Evolutionary conservation across 208 protist genomes (phyloP), one percentile per base, ranked within the genome.

Genomic region (Porcisia hertigi): DNA sequence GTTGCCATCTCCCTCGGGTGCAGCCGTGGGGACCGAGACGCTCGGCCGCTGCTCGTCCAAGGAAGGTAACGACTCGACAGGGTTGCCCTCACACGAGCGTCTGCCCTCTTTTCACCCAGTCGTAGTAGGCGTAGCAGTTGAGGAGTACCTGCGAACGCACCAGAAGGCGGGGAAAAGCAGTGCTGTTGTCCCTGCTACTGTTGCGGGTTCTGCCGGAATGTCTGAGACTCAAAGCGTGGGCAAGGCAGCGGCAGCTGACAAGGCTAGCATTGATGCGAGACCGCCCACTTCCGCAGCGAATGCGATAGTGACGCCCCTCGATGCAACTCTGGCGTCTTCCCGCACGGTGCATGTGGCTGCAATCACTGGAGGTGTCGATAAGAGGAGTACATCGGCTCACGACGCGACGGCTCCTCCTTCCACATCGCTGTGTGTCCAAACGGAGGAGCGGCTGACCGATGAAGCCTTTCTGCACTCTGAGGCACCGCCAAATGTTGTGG

Each of bases 141-240:
- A 57, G 25, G 77, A 66, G 58, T 74, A 74, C 72, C 58, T 82
- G n/a, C 49, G 64, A 36, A 76, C 54, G 9, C 71, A 77, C 41
- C 45, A 39, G 39, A 41, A 34, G 12, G 6, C 18, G 36, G 11
- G 25, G n/a, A n/a, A 66, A 41, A n/a, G 39, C 20, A 66, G 36
- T 5, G 39, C 0, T 23, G 9, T 11, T 9, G 16, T 6, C 2
- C 25, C 43, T n/a, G 57, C 70, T 20, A 64, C 54, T 34, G 57
- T 34, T 16, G 16, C 2, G 54, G 41, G 9, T 3, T n/a, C 12
- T 43, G 11, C 18, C 23, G 25, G 25, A 12, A 45, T 18, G 23
- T 25, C 36, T 41, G 45, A 18, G 30, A 36, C 25, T 65, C 8
- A 4, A 63, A 65, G 6, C 12, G 58, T 23, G 47, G 60, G 20